Evolutionary conservation across 495 filamentous ascomycete species (phyloP), one percentile per base, ranked within the genome.

Genomic region (Daldinia caldariorum): DNA sequence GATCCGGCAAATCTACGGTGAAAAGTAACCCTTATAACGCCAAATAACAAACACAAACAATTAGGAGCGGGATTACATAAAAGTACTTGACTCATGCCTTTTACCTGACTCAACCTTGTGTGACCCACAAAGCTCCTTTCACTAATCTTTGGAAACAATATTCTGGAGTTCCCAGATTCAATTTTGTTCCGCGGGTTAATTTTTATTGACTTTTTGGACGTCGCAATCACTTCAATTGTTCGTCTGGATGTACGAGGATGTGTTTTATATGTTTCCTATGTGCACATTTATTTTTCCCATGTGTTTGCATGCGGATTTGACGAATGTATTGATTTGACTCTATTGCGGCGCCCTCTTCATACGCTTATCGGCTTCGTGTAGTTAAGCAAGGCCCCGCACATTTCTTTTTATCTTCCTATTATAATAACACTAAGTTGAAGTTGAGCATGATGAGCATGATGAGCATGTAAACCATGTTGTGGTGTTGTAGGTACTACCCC

Each of bases 81-180:
- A 72, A 72, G 70, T 65, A 72, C 70, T 72, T 72, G 70, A 72
- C 65, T 72, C 70, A 72, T 72, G 70, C 70, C 70, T 72, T 72
- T 72, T 72, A 72, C 70, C 70, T 72, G 70, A 72, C 70, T 72
- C 70, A 72, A 72, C 70, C 70, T 72, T 72, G 70, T 64, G 65
- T 10, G 69, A 72, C 70, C 70, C 70, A 72, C 58, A 69, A 72
- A 56, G 70, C 70, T 72, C 70, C 70, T 68, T 72, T 72, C 54
- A 61, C 65, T 63, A 72, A 72, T 72, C 70, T 72, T 72, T 72
- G 70, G 70, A 72, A 72, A 66, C 65, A 72, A 12, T 72, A 41
- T 16, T 66, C 65, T 60, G 70, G 70, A 62, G 45, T 45, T 43
- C 31, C 70, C 65, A 64, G 70, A 72, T 72, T 72, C 70, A 72